Conservation (phyloP, 2,329 filamentous ascomycete species). For the Arthrobotrys pseudoclavata region DNA sequence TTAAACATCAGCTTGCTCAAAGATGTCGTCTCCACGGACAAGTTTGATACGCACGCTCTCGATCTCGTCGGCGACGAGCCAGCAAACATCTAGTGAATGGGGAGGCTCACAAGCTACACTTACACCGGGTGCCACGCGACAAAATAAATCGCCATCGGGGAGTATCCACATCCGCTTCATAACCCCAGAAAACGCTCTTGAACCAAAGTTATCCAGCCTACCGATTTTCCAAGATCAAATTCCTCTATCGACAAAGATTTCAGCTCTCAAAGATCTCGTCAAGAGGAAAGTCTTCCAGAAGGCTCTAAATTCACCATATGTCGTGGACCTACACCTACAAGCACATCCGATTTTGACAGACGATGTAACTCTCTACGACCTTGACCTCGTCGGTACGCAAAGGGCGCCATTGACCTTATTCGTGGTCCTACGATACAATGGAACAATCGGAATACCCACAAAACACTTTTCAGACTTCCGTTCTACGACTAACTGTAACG, state of each 20-base stretch:
- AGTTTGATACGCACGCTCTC: slow-evolving; percentile 40
- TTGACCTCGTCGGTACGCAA: slow-evolving; percentile 47
- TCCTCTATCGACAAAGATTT: slow-evolving; percentile 34
- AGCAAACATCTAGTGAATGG: slow-evolving; percentile 49
- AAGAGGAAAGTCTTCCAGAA: slow-evolving; percentile 53
- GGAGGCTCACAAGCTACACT: slow-evolving; percentile 56
- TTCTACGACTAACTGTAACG: slow-evolving; percentile 46
- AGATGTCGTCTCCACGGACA: slow-evolving; percentile 41
- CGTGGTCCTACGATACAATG: slow-evolving; percentile 55
- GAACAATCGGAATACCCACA: slow-evolving; percentile 45
- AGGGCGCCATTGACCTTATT: slow-evolving; percentile 46
- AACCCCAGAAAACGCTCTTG: slow-evolving; percentile 50
- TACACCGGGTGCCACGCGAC: slow-evolving; percentile 34
- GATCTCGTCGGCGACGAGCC: slow-evolving; percentile 41
- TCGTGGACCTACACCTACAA: slow-evolving; percentile 50
- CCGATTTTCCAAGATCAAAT: slow-evolving; percentile 42
- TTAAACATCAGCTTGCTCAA: slow-evolving; percentile 2
- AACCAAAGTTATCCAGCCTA: slow-evolving; percentile 39
- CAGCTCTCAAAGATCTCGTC: slow-evolving; percentile 42
- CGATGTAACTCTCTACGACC: slow-evolving; percentile 52
- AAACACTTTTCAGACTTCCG: slow-evolving; percentile 44
- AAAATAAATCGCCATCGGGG: slow-evolving; percentile 37
- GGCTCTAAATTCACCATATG: slow-evolving; percentile 24
- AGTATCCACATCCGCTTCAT: slow-evolving; percentile 56
- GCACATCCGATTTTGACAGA: slow-evolving; percentile 35